Evolutionary conservation across 2,329 filamentous ascomycete species (phyloP), one percentile per base, ranked within the genome.

Genomic region (Fusarium keratoplasticum): DNA sequence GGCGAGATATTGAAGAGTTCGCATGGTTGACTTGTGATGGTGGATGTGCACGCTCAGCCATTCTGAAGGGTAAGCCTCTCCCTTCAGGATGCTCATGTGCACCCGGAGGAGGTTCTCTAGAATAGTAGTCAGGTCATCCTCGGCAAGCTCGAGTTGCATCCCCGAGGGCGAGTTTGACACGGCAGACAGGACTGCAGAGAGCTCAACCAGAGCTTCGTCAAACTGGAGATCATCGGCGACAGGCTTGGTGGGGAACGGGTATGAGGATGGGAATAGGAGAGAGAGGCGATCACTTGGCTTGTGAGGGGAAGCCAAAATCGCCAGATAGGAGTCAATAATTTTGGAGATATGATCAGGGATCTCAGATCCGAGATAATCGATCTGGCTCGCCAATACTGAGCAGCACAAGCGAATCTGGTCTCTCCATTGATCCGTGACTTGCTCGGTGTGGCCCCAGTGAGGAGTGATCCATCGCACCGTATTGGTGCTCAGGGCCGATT

Each of bases 31-130:
- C 79, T 95, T 95, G 84, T 98, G 95, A 79, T 98, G 94, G 82
- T 94, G 96, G 44, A 98, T 96, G 79, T 97, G 93, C 64, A 98
- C 90, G 81, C 95, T 98, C 52, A 99, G 87, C 97, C 96, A 99
- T 68, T 90, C 91, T 20, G 90, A 86, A 1, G 97, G 96, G 82
- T 98, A 98, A 0, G 96, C 95, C 78, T 97, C 94, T 76, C 95
- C 95, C 67, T 92, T 91, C 13, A 99, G 86, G 62, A 99, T 95
- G 73, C 95, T 98, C 82, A 95, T 94, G 79, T 97, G 92, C 9
- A 97, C 93, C 69, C 94, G 92, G 29, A 99, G 88, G 0, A 93
- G 90, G 77, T 95, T 93, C 74, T 94, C 92, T 11, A 98, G 82
- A 47, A 98, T 90, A 3, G 90, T 88, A 11, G 92, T 89, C 60